Base-by-base conservation (phyloP, 306 rosid genomes). In the Lathyrus tuberosus region DNA sequence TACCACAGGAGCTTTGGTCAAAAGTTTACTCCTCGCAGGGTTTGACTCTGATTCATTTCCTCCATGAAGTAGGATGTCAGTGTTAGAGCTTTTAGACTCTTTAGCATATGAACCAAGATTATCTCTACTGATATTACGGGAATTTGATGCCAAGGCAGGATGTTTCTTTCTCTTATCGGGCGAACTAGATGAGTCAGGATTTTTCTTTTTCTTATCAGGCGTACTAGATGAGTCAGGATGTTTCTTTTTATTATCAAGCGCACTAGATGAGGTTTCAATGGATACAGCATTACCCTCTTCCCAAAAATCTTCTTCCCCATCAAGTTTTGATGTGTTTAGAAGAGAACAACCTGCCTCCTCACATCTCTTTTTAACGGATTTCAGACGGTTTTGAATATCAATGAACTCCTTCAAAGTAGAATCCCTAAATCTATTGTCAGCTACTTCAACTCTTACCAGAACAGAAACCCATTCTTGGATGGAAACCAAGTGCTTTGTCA, bases 391-490 rank as follows among this genome's bases (percentile, higher is more conserved):
- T 59, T 44, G 84, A 38, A 88, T 83, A 62, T 90, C 92, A 43
- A 94, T 91, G 76, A 91, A 78, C 76, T 90, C 96, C 79, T 89
- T 94, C 85, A 94, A 70, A 72, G 76, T 44, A 3, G 83, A 91
- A 79, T 94, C 98, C 71, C 92, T 87, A 77, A 79, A 80, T 65
- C 86, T 91, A 79, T 70, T 78, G 77, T 88, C 95, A 2, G 83
- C 68, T 72, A 73, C 63, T 44, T 94, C 98, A 71, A 90, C 97
- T 77, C 88, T 85, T 26, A 87, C 72, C 14, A 94, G 89, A 74
- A 94, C 87, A 62, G 91, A 83, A 59, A 86, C 84, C 90, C 96
- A 87, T 72, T 87, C 97, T 84, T 88, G 95, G 58, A 88, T 81
- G 7, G 92, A 78, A 71, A 77, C 81, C 76, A 88, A 62, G 80